Conservation (phyloP, 2,329 filamentous ascomycete species). For the Ciborinia camelliae region DNA sequence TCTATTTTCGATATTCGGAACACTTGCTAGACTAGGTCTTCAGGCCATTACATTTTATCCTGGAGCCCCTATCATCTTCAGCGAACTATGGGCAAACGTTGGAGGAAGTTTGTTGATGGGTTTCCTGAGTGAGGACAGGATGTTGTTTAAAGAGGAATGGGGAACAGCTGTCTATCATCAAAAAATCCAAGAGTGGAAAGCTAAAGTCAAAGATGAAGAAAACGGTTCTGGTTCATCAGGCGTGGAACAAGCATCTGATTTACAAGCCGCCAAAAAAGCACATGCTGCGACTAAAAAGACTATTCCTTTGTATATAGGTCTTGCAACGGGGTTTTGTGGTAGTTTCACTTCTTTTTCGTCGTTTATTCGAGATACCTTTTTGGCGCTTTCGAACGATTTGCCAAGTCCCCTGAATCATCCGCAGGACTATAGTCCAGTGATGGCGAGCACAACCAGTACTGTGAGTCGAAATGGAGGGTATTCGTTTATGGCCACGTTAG, state of each 20-base stretch:
- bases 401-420: conserved; percentile 46
- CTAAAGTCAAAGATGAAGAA: conserved; percentile 42
- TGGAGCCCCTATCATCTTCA: conserved; percentile 69
- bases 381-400: conserved; percentile 74
- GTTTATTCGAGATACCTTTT: conserved; percentile 76
- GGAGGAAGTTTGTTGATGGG: conserved; percentile 79
- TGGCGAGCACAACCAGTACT: conserved; percentile 38
- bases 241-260: conserved; percentile 35
- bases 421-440: conserved; percentile 37
- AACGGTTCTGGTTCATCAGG: conserved; percentile 27
- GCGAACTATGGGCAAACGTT: conserved; percentile 84
- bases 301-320: conserved; percentile 81
- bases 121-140: conserved; percentile 75
- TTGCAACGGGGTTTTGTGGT: conserved; percentile 84
- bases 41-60: conserved; percentile 77
- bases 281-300: conserved; percentile 72
- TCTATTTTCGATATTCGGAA: conserved; percentile 81
- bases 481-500: conserved; percentile 76
- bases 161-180: conserved; percentile 45
- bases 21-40: conserved; percentile 76
- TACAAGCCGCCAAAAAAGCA: conserved; percentile 51
- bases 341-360: conserved; percentile 88
- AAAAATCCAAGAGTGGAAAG: conserved; percentile 38
- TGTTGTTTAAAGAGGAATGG: conserved; percentile 69
- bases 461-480: conserved; percentile 66